These are phyloP conservation scores for Papilionanthe hybrid DNA, from an alignment of 116 monocot species.

Conservation along the genomic window DNA sequence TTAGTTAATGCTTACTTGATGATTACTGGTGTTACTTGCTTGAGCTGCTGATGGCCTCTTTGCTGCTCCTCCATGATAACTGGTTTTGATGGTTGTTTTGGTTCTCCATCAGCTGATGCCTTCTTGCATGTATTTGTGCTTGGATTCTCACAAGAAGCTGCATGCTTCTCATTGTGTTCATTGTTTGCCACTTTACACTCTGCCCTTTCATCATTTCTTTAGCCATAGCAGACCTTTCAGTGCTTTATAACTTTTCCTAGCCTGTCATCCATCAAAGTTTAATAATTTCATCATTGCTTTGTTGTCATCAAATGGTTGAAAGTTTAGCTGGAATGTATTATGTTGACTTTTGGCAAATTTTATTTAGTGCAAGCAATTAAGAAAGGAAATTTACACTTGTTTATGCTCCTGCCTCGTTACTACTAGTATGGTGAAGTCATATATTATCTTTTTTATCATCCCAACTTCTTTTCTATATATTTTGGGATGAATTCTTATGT, in stretches of 20 bases:
- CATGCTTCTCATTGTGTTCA: conserved; percentile 65
- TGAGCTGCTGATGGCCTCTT: conserved; percentile 30
- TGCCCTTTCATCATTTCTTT: conserved; percentile 60
- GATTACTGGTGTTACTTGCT: conserved; percentile 35
- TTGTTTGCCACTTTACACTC: conserved; percentile 60
- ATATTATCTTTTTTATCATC: neutral
- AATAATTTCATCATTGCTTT: neutral
- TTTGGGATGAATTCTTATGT: neutral
- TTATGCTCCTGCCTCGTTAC: neutral
- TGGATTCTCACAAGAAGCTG: conserved; percentile 67
- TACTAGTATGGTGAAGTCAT: neutral
- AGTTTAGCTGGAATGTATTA: neutral
- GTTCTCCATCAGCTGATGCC: conserved; percentile 64
- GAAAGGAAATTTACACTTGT: neutral
- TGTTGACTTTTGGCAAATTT: neutral
- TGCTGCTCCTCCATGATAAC: conserved; percentile 21
- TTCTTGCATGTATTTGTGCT: conserved; percentile 45
- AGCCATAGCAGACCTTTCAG: conserved; percentile 63
- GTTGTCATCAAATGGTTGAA: neutral
- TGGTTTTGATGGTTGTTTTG: conserved; percentile 24
- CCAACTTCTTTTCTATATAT: neutral
- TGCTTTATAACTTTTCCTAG: conserved; percentile 55
- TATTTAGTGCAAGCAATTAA: neutral
- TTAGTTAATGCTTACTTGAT: conserved; percentile 31
- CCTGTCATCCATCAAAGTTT: conserved; percentile 35